A percentile compares a stretch with the other conserved stretches of the same genome.
Conservation (phyloP, 1,284 basidiomycete species). For the Pascua sp. region DNA sequence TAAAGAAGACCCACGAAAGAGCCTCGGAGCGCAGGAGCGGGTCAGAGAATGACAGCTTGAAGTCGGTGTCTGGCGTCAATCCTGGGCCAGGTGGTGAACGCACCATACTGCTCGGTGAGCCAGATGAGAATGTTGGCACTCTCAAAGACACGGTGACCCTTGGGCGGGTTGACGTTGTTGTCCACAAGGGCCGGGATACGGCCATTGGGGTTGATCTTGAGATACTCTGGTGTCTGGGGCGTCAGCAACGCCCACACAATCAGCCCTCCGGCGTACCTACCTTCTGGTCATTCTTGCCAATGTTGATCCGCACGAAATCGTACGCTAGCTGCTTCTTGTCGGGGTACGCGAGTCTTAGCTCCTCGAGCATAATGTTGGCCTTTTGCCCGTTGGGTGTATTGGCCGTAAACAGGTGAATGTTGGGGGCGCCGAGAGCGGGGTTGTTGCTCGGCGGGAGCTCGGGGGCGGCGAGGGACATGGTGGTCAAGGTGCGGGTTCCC, state of each 20-base stretch:
- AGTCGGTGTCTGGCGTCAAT: slow-evolving; percentile 43
- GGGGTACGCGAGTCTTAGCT: slow-evolving; percentile 61
- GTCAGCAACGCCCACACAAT: neutral
- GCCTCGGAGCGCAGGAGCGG: slow-evolving; percentile 56
- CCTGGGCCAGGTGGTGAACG: neutral
- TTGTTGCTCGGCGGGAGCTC: too few relatives aligned
- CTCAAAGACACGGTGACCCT: slow-evolving; percentile 56
- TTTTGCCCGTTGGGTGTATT: slow-evolving; percentile 64
- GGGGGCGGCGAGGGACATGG: too few relatives aligned
- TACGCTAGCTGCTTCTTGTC: slow-evolving; percentile 54
- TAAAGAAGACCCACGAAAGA: slow-evolving; percentile 75
- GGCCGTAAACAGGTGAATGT: slow-evolving; percentile 61
- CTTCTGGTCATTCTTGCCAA: slow-evolving; percentile 51
- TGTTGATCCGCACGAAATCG: slow-evolving; percentile 51
- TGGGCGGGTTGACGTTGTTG: slow-evolving; percentile 46
- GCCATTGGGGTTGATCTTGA: slow-evolving; percentile 64
- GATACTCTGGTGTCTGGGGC: slow-evolving; percentile 57
- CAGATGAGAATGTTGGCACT: slow-evolving; percentile 65
- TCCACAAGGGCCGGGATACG: slow-evolving; percentile 57
- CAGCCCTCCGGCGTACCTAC: slow-evolving; percentile 13
- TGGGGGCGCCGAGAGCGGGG: slow-evolving; percentile 5
- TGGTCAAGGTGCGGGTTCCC: too few relatives aligned
- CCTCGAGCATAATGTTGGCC: slow-evolving; percentile 62
- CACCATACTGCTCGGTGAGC: slow-evolving; percentile 58
- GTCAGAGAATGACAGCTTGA: slow-evolving; percentile 57